phyloP scores from a whole-genome alignment of 768 basidiomycete species.

The Hirschioporus abietinus region DNA sequence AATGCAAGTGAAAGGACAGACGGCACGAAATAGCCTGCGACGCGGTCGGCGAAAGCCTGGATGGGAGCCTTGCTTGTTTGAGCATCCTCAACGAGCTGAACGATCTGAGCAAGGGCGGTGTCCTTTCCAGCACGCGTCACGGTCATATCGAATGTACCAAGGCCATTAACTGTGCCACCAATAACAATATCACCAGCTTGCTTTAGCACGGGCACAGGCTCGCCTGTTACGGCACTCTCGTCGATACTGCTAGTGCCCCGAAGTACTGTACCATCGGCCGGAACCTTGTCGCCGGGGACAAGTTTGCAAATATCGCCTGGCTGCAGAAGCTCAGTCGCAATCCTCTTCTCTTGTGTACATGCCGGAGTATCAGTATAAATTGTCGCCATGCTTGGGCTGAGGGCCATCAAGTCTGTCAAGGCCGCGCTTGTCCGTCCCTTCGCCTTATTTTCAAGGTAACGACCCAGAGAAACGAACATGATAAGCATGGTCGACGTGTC shows the following conservation, averaged over 20 bases:
- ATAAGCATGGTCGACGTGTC: slow-evolving; percentile 99
- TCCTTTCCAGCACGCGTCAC: slow-evolving; percentile 96
- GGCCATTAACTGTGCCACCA: slow-evolving; percentile 94
- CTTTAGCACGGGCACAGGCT: slow-evolving; percentile 85
- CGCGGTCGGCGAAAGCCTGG: slow-evolving; percentile 91
- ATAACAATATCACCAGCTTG: slow-evolving; percentile 81
- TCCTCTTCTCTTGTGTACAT: slow-evolving; percentile 81
- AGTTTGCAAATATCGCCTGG: slow-evolving; percentile 91
- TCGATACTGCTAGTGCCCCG: slow-evolving; percentile 85
- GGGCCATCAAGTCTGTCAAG: slow-evolving; percentile 92
- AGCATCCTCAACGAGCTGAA: slow-evolving; percentile 94
- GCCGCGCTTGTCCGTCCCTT: slow-evolving; percentile 97
- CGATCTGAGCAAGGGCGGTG: slow-evolving; percentile 94
- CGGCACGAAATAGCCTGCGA: slow-evolving; percentile 95
- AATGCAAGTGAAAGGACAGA: slow-evolving; percentile 77
- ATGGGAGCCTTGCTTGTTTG: slow-evolving; percentile 98
- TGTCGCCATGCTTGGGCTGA: slow-evolving; percentile 91
- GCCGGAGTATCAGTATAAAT: slow-evolving; percentile 85
- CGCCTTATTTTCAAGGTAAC: slow-evolving; percentile 93
- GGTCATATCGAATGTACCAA: slow-evolving; percentile 95
- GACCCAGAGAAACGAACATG: slow-evolving; percentile 93
- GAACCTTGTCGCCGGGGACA: slow-evolving; percentile 94
- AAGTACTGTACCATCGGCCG: slow-evolving; percentile 90
- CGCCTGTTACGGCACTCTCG: slow-evolving; percentile 95
- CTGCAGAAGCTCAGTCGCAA: slow-evolving; percentile 92